Conservation (phyloP, 2,329 filamentous ascomycete species). For the Colletotrichum gigasporum region DNA sequence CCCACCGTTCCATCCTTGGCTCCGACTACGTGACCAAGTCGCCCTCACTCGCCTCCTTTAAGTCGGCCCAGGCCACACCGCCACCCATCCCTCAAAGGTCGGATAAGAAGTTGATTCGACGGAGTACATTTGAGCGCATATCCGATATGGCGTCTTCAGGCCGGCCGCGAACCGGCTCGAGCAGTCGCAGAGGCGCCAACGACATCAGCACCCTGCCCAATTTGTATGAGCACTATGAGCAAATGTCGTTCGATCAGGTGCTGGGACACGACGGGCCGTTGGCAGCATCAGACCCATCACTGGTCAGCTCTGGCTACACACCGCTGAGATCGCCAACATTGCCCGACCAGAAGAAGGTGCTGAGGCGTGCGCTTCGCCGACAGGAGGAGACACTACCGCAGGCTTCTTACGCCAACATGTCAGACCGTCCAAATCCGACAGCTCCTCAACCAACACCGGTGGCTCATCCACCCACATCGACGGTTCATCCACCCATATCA, state of each 20-base stretch:
- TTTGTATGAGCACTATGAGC: constrained; percentile 68
- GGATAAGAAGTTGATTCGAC: constrained; percentile 44
- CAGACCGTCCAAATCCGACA: neutral
- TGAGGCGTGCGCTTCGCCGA: constrained; percentile 9
- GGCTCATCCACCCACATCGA: constrained; percentile 26
- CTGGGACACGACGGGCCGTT: constrained; percentile 34
- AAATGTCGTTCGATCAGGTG: constrained; percentile 60
- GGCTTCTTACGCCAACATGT: neutral
- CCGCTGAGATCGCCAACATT: constrained; percentile 22
- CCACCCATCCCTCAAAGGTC: constrained; percentile 38
- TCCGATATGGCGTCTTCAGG: constrained; percentile 12
- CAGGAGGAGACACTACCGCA: neutral
- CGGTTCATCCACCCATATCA: constrained; percentile 27
- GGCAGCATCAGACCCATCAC: constrained; percentile 9
- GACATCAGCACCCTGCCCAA: constrained; percentile 53
- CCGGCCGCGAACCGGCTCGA: constrained; percentile 28
- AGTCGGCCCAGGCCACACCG: constrained; percentile 38
- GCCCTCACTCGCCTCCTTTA: constrained; percentile 52
- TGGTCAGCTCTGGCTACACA: neutral
- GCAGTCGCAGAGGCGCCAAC: constrained; percentile 21
- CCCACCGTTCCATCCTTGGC: constrained; percentile 39
- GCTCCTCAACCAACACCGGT: constrained; percentile 25
- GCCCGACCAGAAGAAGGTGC: neutral
- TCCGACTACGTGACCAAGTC: constrained; percentile 51
- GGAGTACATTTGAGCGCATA: constrained; percentile 45